Base-by-base conservation (phyloP, 1,284 basidiomycete genomes). In the Cystobasidium pallidum region DNA sequence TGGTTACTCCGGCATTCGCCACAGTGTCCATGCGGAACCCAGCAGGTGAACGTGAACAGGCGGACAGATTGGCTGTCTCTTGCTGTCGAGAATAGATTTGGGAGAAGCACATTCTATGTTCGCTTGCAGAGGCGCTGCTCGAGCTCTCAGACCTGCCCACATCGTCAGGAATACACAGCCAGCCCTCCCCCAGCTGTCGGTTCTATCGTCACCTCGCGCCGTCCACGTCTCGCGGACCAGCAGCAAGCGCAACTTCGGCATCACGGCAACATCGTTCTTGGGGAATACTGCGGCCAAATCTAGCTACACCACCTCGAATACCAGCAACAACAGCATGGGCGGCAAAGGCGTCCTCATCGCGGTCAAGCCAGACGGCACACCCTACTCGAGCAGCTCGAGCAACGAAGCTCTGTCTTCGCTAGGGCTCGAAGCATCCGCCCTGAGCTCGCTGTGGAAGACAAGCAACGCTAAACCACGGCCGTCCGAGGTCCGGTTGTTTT, bases 401-500 rank as follows among this genome's bases (percentile, higher is more conserved):
- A 74, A 77, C 6, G 78, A 81, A 19, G 80, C 82, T 4, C 58
- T 78, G 24, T 72, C 75, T 1, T 70, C 78, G 3, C 62, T 80
- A 0, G 70, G 75, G 30, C 75, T 83, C 73, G 78, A 84, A 72
- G 77, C 83, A 8, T 74, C 79, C 17, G 74, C 81, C 59, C 80
- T 88, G 45, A 49, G n/a, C 24, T 10, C 62, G 15, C 28, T 41
- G 34, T 87, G 86, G 86, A 73, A 78, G 0, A 77, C 80, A 28
- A 75, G 84, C 59, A 75, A 79, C 3, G 75, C 81, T 7, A 82
- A 87, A 75, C 86, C 86, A 75, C 86, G 86, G 78, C 86, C 84
- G 0, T 89, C 88, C 11, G 87, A 88, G 0, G 85, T 87, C 0
- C 85, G 88, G 64, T 81, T 87, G 2, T 88, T 91, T 79, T 89